Percentiles rank a stretch among this genome's conserved stretches.
phyloP scores from a whole-genome alignment of 2,329 filamentous ascomycete species.

The Sporothrix pallida region DNA sequence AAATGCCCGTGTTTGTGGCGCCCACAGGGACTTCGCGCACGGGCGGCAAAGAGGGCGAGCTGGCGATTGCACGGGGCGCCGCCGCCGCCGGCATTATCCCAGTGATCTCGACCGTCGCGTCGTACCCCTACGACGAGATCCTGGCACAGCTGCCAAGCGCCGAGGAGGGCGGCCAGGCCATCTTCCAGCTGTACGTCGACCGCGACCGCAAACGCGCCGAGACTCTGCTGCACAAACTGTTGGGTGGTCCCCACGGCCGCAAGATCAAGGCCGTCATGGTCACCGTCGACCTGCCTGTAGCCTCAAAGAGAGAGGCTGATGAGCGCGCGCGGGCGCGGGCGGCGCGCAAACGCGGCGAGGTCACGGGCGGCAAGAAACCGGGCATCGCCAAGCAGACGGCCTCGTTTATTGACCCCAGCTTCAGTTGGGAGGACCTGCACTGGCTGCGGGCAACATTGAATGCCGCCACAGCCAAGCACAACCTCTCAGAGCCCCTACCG shows the following conservation, averaged over 20 bases:
- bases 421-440: slow-evolving; percentile 59
- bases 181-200: slow-evolving; percentile 40
- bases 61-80: slow-evolving; percentile 56
- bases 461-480: background rate
- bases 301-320: slow-evolving; percentile 63
- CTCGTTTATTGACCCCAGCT: slow-evolving; percentile 54
- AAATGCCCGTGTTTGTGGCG: slow-evolving; percentile 56
- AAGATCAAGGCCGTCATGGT: slow-evolving; percentile 51
- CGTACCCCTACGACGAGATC: slow-evolving; percentile 39
- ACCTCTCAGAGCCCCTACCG: slow-evolving; percentile 45
- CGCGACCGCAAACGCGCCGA: slow-evolving; percentile 31
- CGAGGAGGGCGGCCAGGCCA: slow-evolving; percentile 47
- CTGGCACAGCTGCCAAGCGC: slow-evolving; percentile 34
- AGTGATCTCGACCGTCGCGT: slow-evolving; percentile 43
- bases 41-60: slow-evolving; percentile 59
- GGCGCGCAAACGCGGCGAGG: slow-evolving; percentile 17
- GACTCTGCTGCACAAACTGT: slow-evolving; percentile 31
- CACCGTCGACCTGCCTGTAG: slow-evolving; percentile 62
- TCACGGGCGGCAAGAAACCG: slow-evolving; percentile 45
- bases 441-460: slow-evolving; percentile 55
- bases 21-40: slow-evolving; percentile 58
- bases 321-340: slow-evolving; percentile 48
- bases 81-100: slow-evolving; percentile 56
- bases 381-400: slow-evolving; percentile 58
- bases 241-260: slow-evolving; percentile 44